These are phyloP conservation scores for Debaryomyces tyrocola DNA, from an alignment of 805 yeast species.

Conservation along the genomic window DNA sequence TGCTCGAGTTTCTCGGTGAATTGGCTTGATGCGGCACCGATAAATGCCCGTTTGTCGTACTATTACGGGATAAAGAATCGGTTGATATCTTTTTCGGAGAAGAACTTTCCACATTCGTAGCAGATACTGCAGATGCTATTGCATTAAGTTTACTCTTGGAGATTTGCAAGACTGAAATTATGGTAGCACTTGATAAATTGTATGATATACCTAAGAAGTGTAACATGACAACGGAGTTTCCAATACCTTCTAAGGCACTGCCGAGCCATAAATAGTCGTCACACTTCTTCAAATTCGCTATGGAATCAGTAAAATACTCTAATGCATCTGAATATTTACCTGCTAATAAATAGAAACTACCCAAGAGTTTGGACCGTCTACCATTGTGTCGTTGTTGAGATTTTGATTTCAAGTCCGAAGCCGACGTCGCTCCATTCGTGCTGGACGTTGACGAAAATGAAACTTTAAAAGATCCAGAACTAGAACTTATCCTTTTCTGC, in stretches of 20 bases:
- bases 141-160: slow-evolving; percentile 23
- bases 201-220: slow-evolving; percentile 55
- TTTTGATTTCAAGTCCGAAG: slow-evolving; percentile 31
- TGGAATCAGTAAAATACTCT: slow-evolving; percentile 72
- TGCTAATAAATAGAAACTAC: slow-evolving; percentile 73
- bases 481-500: slow-evolving; percentile 44
- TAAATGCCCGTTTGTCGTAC: background rate
- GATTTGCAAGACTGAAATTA: slow-evolving; percentile 32
- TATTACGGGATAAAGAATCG: slow-evolving; percentile 13
- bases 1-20: slow-evolving; percentile 37
- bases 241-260: slow-evolving; percentile 80
- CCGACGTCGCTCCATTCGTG: background rate
- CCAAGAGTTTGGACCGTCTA: slow-evolving; percentile 72
- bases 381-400: slow-evolving; percentile 56
- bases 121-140: background rate
- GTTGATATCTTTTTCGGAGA: slow-evolving; percentile 48
- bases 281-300: slow-evolving; percentile 53
- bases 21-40: slow-evolving; percentile 4
- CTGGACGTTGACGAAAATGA: slow-evolving; percentile 16
- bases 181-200: slow-evolving; percentile 43
- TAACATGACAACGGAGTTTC: slow-evolving; percentile 62
- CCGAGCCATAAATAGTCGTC: slow-evolving; percentile 88
- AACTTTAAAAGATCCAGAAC: slow-evolving; percentile 35
- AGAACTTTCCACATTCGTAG: slow-evolving; percentile 3
- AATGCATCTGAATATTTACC: slow-evolving; percentile 78